Base-by-base conservation (phyloP, 352 stramenopile genomes). In the Pythium rhizo-oryzae region DNA sequence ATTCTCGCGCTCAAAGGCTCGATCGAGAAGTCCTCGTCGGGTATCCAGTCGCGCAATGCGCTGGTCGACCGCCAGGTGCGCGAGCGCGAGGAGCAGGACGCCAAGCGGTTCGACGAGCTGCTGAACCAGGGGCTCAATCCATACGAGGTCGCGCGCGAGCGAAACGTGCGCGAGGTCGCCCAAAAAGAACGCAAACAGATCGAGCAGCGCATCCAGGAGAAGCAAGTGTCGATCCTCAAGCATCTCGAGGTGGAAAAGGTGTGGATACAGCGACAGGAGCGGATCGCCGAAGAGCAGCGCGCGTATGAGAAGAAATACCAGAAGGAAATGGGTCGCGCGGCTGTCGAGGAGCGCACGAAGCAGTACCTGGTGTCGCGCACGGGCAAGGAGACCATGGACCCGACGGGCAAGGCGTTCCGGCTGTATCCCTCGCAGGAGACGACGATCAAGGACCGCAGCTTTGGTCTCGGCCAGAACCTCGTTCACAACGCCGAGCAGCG, bases 381-480 rank as follows among this genome's bases (percentile, higher is more conserved):
- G 0, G 83, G 81, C 0, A 81, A 80, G 37, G 82, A 91, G 62
- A 74, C 81, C 6, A 70, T 92, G 15, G 83, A 92, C 50, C 79
- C 83, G 8, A 90, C 80, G 0, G 79, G 83, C 8, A 90, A 89
- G 57, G 56, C 74, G 2, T 82, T 90, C 11, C 83, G 83, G 0
- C 71, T 90, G 0, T 90, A 87, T 59, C 83, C 85, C 8, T 92
- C 83, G 2, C 85, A 93, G 60, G 84, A 92, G 50, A 94, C 87
- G 0, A 80, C 72, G 4, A 77, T 94, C 15, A 84, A 84, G 37
- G 87, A 94, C 65, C 39, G 80, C 33, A 90, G 74, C 39, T 94
- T 96, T 62, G 89, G 89, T 0, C 62, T 92, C 0, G 87, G 87
- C 2, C 75, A 64, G 18, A 87, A 84, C 24, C 67, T 81, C 2